Base-by-base conservation (phyloP, 805 yeast species). In the Wickerhamomyces tratensis region DNA sequence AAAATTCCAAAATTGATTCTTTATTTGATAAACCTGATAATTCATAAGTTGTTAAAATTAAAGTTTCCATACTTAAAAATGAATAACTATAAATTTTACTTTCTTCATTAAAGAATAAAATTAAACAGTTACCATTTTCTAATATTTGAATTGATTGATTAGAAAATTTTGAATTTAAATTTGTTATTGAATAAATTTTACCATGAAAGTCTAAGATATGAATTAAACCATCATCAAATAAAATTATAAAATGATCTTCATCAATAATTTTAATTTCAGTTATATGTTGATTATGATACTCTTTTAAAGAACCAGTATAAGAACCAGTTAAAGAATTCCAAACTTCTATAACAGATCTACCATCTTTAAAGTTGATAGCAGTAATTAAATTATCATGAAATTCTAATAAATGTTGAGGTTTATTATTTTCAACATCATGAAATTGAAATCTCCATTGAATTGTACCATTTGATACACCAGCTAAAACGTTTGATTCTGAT, bases 391-490 rank as follows among this genome's bases (percentile, higher is more conserved):
- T 36, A 4, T 45, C 40, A 7, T 42, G 45, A 25, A 49, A 45
- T 2, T 43, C 20, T 5, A 42, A 37, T 20, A 53, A 25, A 15
- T 35, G 41, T 13, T 45, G 44, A 39, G 47, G 41, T 7, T 48
- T 50, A 33, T 47, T 58, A 4, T 35, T 30, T 5, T 46, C 46
- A 33, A 48, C 35, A 12, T 47, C 50, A 20, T 48, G 50, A 13
- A 63, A 43, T 11, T 46, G 51, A 10, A 55, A 49, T 46, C 67
- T 61, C 63, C 69, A 62, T 13, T 56, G 39, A 5, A 61, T 35
- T 2, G 50, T 45, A 5, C 72, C 75, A 6, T 63, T 51, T 38
- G 64, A 56, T 1, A 72, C 45, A 31, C 64, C 67, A 0, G 69
- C 60, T 2, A 72, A 37, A 10, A 59, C 51, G 8, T 49, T 41